These are phyloP conservation scores for Colletotrichum cuscutae DNA, from an alignment of 2,329 filamentous ascomycete genomes.

Conservation along the genomic window DNA sequence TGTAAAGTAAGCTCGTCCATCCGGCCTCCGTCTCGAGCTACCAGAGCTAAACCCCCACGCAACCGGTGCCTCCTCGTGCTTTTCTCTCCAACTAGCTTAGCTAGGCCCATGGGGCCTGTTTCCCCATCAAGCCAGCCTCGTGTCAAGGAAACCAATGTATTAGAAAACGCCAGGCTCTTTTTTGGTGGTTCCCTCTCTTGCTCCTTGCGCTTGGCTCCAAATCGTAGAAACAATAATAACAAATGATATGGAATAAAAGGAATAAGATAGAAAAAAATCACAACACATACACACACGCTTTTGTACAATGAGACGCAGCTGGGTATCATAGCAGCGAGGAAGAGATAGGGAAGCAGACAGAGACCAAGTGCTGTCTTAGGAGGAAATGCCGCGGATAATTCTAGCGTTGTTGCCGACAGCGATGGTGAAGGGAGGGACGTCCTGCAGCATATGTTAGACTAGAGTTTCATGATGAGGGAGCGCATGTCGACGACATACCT, in stretches of 20 bases:
- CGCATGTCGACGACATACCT: constrained; percentile 54
- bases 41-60: constrained; percentile 23
- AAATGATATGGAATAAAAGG: not conserved
- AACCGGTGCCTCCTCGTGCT: not conserved
- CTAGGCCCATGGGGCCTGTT: not conserved
- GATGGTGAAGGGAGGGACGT: constrained; percentile 75
- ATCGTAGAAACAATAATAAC: not conserved
- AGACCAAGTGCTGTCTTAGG: constrained; percentile 7
- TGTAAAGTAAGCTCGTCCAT: not conserved
- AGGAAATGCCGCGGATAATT: constrained; percentile 56
- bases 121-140: not conserved
- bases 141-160: not conserved
- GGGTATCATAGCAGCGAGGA: constrained; percentile 35
- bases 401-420: constrained; percentile 77
- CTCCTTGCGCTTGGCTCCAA: constrained; percentile 25
- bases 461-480: not conserved
- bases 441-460: constrained; percentile 47
- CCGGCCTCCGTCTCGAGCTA: constrained; percentile 1
- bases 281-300: constrained; percentile 16
- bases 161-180: constrained; percentile 21
- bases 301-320: constrained; percentile 28
- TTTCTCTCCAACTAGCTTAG: not conserved
- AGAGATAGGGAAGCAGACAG: not conserved
- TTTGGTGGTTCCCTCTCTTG: not conserved
- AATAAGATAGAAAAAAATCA: not conserved